Evolutionary conservation across 495 filamentous ascomycete species (phyloP), one percentile per base, ranked within the genome.

Genomic region (Annulohypoxylon nitens): DNA sequence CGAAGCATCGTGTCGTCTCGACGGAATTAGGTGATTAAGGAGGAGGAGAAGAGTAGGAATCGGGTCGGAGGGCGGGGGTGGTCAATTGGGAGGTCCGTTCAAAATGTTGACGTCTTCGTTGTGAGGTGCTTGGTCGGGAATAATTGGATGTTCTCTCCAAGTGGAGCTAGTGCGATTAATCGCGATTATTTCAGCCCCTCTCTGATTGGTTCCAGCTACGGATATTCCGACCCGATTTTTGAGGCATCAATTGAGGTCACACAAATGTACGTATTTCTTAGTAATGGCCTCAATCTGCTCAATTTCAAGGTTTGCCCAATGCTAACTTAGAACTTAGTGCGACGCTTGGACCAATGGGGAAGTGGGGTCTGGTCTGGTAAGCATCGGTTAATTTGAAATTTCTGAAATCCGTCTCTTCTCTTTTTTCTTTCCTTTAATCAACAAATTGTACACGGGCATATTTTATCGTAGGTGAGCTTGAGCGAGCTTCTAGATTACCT

Each of bases 391-490:
- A 73, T 54, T 61, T 4, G 18, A 74, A 74, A 66, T 67, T 70
- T 74, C n/a, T 39, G 30, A 41, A 37, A 60, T 78, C 74, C 39
- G 75, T 80, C 82, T 81, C 83, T 80, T 69, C 77, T 79, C 63
- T 78, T 71, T 78, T 78, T 71, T 71, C 80, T 81, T 79, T 79
- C 75, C 70, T 85, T 81, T 83, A 79, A 74, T 82, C 81, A 85
- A 83, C 83, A 86, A 86, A 86, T 86, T 86, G 84, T 86, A 86
- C 78, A 86, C 80, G 91, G 88, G 85, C 91, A 89, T 88, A 23
- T 23, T 23, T 86, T 97, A 95, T 97, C 95, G 94, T 97, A 92
- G 94, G 92, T 88, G 85, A 85, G 81, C 82, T 84, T 82, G 82
- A 66, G 78, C 80, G 81, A 82, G 81, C 69, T 73, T 72, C 78